Conservation (phyloP, 1,284 basidiomycete genomes). For the Moesziomyces globuligerus region DNA sequence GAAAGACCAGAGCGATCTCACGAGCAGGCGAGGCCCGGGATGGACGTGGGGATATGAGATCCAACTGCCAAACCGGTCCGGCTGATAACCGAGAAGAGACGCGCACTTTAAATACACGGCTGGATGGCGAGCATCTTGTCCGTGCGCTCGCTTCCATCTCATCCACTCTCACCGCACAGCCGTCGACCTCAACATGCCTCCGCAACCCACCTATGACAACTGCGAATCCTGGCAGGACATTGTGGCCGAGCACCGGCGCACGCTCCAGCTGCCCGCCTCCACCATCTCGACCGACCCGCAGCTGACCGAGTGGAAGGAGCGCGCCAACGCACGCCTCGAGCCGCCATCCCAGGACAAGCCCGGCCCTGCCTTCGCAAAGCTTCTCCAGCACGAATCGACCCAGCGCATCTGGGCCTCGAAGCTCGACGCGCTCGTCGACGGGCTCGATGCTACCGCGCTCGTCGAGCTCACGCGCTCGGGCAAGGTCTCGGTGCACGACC, state of each 20-base stretch:
- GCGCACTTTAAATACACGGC: no score
- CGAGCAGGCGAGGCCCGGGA: no score
- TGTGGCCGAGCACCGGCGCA: constrained; percentile 20
- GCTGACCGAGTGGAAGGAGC: constrained; percentile 15
- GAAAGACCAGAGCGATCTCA: no score
- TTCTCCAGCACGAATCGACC: constrained; percentile 11
- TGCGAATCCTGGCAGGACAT: constrained; percentile 27
- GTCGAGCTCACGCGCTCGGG: constrained; percentile 23
- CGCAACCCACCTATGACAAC: constrained; percentile 1
- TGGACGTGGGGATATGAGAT: no score
- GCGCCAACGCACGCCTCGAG: constrained; percentile 6
- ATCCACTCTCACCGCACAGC: neutral
- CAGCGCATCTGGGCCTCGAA: constrained; percentile 16
- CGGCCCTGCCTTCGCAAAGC: constrained; percentile 22
- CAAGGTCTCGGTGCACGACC: constrained; percentile 12
- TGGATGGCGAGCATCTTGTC: no score
- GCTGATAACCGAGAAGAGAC: no score
- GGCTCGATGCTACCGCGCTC: constrained; percentile 28
- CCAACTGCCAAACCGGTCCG: no score
- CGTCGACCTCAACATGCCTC: neutral
- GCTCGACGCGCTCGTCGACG: constrained; percentile 12
- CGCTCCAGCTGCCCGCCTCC: constrained; percentile 2
- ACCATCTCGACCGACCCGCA: constrained; percentile 10
- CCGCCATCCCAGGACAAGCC: constrained; percentile 10
- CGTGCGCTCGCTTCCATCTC: neutral